These are phyloP conservation scores for Kandelia obovata DNA, from an alignment of 345 rosid species.

Conservation along the genomic window DNA sequence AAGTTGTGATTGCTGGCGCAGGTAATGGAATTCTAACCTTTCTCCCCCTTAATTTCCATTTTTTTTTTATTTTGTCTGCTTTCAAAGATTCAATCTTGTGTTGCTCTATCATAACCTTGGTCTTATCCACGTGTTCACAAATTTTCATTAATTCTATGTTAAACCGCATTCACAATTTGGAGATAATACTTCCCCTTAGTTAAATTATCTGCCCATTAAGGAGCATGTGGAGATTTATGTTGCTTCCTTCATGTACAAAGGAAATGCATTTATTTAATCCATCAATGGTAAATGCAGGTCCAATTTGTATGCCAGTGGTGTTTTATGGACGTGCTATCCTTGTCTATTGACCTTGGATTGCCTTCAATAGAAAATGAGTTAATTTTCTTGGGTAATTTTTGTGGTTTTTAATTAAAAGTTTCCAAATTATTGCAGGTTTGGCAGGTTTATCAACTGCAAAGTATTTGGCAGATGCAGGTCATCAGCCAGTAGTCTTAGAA, in stretches of 20 bases:
- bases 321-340: background rate
- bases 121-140: background rate
- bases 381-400: background rate
- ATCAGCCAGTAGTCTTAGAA: constrained; percentile 72
- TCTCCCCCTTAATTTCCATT: too few relatives aligned
- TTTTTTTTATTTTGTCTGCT: background rate
- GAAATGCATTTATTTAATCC: too few relatives aligned
- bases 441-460: constrained; percentile 94
- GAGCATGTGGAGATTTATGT: background rate
- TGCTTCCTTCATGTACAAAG: too few relatives aligned
- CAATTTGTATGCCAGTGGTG: background rate
- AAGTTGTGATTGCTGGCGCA: constrained; percentile 89
- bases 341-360: background rate
- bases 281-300: background rate
- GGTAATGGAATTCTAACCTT: constrained; percentile 33
- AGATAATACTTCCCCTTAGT: background rate
- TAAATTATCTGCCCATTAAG: background rate
- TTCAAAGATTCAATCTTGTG: too few relatives aligned
- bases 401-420: background rate
- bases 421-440: constrained; percentile 52
- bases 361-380: background rate
- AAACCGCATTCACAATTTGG: background rate
- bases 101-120: too few relatives aligned
- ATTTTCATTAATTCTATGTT: background rate
- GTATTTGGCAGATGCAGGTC: constrained; percentile 95